These are phyloP conservation scores for Aspergillus sp. DNA, from an alignment of 2,329 filamentous ascomycete species.

Conservation along the genomic window DNA sequence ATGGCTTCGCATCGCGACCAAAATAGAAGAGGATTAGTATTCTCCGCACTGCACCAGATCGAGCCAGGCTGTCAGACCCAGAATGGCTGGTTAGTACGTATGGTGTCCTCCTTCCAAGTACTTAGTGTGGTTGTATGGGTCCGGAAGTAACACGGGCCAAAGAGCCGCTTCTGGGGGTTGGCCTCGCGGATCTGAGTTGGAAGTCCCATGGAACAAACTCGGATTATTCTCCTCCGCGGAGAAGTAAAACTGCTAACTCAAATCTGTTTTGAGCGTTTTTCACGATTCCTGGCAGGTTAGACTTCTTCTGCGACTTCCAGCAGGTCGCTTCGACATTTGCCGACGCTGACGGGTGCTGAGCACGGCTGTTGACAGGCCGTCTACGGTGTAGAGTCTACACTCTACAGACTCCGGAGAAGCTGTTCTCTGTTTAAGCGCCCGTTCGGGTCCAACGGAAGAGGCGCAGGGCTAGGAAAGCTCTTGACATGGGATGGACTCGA, in stretches of 20 bases:
- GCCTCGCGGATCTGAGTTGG: not conserved
- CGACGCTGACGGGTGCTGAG: not conserved
- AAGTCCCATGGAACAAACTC: not conserved
- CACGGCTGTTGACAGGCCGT: no score
- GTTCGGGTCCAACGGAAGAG: not conserved
- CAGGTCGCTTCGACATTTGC: conserved; percentile 4
- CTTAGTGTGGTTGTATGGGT: not conserved
- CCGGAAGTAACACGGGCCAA: conserved; percentile 15
- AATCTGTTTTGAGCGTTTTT: not conserved
- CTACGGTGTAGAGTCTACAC: no score
- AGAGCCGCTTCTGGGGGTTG: conserved; percentile 18
- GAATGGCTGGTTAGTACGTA: no score
- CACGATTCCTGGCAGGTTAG: not conserved
- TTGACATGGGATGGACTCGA: not conserved
- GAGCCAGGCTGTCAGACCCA: not conserved
- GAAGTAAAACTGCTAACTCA: not conserved
- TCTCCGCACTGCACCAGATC: conserved; percentile 16
- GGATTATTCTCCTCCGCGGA: not conserved
- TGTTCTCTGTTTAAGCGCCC: not conserved
- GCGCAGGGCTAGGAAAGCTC: conserved; percentile 2
- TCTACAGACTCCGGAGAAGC: not conserved
- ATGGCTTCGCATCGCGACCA: not conserved
- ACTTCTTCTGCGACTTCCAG: not conserved
- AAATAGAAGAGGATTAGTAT: not conserved
- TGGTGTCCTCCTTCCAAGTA: no score